These are phyloP conservation scores for Geotrichum carabidarum DNA, from an alignment of 1,139 yeast genomes.

Conservation along the genomic window DNA sequence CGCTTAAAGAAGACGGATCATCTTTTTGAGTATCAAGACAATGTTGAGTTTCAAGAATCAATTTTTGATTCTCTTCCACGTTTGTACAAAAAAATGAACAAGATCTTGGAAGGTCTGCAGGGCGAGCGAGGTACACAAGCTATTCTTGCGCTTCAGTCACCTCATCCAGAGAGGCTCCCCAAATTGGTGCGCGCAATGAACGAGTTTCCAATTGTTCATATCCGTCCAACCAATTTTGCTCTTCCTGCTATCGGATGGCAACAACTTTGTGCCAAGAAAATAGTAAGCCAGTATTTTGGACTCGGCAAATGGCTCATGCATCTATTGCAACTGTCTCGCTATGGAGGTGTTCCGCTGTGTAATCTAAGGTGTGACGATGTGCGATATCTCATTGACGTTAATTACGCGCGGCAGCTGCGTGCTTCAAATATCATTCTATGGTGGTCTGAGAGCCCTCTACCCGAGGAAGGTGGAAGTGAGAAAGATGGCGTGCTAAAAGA, in stretches of 20 bases:
- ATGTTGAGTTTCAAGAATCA: slow-evolving; percentile 23
- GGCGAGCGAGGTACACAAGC: slow-evolving; percentile 68
- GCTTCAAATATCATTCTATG: slow-evolving; percentile 70
- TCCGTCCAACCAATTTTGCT: slow-evolving; percentile 45
- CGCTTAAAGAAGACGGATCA: slow-evolving; percentile 38
- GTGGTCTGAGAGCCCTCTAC: slow-evolving; percentile 84
- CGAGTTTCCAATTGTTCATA: slow-evolving; percentile 58
- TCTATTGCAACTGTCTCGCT: slow-evolving; percentile 59
- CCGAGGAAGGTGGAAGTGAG: slow-evolving; percentile 85
- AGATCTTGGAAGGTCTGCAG: slow-evolving; percentile 51
- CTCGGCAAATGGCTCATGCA: slow-evolving; percentile 71
- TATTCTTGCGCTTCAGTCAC: slow-evolving; percentile 68
- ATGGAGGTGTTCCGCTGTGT: slow-evolving; percentile 80
- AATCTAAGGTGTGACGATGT: slow-evolving; percentile 72
- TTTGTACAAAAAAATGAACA: slow-evolving; percentile 33
- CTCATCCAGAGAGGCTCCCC: slow-evolving; percentile 43
- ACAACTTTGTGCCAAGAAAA: slow-evolving; percentile 56
- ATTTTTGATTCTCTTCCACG: slow-evolving; percentile 21
- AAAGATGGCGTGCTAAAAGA: slow-evolving; percentile 47
- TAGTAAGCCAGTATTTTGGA: slow-evolving; percentile 66
- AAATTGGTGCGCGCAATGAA: slow-evolving; percentile 32
- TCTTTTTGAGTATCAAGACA: slow-evolving; percentile 32
- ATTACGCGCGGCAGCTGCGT: slow-evolving; percentile 72
- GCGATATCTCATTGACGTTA: slow-evolving; percentile 75
- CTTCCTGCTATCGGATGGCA: slow-evolving; percentile 91